Conservation (phyloP, 2,329 filamentous ascomycete genomes). For the Penicillium sp. region DNA sequence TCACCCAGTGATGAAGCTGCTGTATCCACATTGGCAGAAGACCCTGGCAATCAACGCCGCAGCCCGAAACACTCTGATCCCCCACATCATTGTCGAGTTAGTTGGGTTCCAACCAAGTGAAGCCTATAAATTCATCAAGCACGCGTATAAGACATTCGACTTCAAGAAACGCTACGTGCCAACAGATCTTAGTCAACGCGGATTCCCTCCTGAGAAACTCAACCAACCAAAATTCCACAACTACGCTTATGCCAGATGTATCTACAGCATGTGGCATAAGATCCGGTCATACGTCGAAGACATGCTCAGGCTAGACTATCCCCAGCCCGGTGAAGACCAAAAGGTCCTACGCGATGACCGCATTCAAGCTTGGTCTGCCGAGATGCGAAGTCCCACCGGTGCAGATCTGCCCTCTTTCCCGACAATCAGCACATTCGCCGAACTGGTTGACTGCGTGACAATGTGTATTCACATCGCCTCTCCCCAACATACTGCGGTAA, state of each 20-base stretch:
- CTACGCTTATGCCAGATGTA: conserved; percentile 13
- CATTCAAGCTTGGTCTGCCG: conserved; percentile 6
- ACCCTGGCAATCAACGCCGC: conserved; percentile 6
- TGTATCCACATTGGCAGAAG: conserved; percentile 12
- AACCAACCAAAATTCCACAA: conserved; percentile 9
- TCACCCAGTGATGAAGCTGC: conserved; percentile 6
- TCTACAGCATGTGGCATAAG: conserved; percentile 13
- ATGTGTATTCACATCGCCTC: conserved; percentile 16
- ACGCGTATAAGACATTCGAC: conserved; percentile 5
- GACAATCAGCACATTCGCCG: background rate
- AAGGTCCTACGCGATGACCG: conserved; percentile 1
- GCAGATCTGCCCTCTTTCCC: conserved; percentile 3
- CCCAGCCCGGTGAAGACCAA: too few relatives aligned
- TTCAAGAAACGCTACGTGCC: conserved; percentile 11
- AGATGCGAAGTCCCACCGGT: conserved; percentile 3
- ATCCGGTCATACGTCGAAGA: conserved; percentile 7
- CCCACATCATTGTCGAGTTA: conserved; percentile 1
- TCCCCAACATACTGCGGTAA: conserved; percentile 12
- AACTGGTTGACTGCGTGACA: conserved; percentile 11
- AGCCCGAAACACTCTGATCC: conserved; percentile 4
- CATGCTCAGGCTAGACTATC: conserved; percentile 5
- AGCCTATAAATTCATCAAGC: conserved; percentile 5
- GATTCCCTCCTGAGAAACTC: conserved; percentile 12
- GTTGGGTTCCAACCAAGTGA: conserved; percentile 1
- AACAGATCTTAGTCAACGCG: conserved; percentile 6